A percentile compares a stretch with the other conserved stretches of the same genome.
phyloP scores from a whole-genome alignment of 2,329 filamentous ascomycete genomes.

The Pseudogymnoascus sp. region DNA sequence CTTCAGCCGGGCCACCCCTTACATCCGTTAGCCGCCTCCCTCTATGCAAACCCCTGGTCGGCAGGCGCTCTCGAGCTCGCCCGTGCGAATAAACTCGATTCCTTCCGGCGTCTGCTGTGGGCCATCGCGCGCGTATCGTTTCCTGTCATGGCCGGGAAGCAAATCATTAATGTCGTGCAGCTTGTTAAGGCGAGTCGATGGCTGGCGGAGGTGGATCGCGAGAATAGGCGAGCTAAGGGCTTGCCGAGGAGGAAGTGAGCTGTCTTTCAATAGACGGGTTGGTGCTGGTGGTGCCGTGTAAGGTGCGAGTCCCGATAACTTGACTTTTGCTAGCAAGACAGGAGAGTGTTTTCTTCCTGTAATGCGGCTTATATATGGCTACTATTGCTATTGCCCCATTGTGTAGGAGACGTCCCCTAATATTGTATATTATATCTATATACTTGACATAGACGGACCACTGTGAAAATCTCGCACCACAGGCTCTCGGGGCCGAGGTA shows the following conservation, averaged over 20 bases:
- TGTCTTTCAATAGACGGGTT: too few species aligned
- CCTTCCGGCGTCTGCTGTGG: conserved; percentile 55
- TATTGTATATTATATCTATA: too few species aligned
- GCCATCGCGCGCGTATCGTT: conserved; percentile 71
- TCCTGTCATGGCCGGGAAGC: conserved; percentile 85
- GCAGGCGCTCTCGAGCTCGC: conserved; percentile 88
- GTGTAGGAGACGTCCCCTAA: too few species aligned
- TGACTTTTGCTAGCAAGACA: too few species aligned
- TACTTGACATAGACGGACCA: too few species aligned
- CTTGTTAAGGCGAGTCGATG: conserved; percentile 86
- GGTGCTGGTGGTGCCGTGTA: too few species aligned
- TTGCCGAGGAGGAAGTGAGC: conserved; percentile 40
- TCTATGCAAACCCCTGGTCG: conserved; percentile 85
- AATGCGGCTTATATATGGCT: too few species aligned
- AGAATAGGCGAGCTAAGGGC: conserved; percentile 49
- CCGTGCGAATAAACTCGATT: conserved; percentile 86
- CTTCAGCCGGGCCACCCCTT: conserved; percentile 59
- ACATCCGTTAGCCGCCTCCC: conserved; percentile 57
- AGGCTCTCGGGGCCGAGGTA: conserved; percentile 33
- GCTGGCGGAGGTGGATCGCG: conserved; percentile 84
- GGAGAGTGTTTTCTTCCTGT: too few species aligned
- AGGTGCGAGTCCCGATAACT: too few species aligned
- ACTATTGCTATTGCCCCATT: too few species aligned
- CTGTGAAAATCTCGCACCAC: conserved; percentile 32
- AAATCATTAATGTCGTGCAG: conserved; percentile 89